Evolutionary conservation across 2,329 filamentous ascomycete genomes (phyloP), one percentile per base, ranked within the genome.

Genomic region (Pseudogymnoascus destructans): DNA sequence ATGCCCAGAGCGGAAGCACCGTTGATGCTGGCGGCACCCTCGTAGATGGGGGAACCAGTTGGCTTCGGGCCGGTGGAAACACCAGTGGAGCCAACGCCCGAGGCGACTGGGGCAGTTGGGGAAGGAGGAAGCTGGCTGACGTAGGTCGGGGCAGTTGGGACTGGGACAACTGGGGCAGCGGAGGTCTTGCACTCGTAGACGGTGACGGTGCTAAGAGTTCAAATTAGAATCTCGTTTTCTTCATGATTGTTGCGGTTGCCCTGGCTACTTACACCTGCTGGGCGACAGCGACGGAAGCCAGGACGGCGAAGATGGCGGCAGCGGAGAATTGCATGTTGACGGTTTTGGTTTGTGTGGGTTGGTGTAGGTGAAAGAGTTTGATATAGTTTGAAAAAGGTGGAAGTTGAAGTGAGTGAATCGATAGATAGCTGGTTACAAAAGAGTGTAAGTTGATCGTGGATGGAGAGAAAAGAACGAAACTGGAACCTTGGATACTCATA

Each of bases 251-350:
- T 25, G 25, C 2, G 32, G n/a, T 8, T 33, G 33, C 15, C 27
- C 17, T 23, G 1, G 21, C 55, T 19, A 58, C 17, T 61, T 63
- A 62, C 55, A 65, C 65, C 62, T 59, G 59, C 30, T 35, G 49
- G 55, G 67, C 66, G 57, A 59, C 57, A 55, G 62, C 66, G 55
- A 61, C 62, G 58, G 67, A 57, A 38, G 67, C 67, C 62, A 68
- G 62, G 60, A 64, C 63, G 63, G 66, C 66, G 52, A 67, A 46
- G 55, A 69, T 33, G 57, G 64, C 62, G 61, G 64, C 52, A 60
- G 63, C 57, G 61, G 64, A 66, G 68, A 69, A 70, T 61, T 69
- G 66, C 68, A 70, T 70, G 54, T 69, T 70, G 66, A 66, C 30
- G 62, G 63, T 65, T 65, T 61, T 66, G 59, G 52, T 58, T 61